phyloP scores from a whole-genome alignment of 768 basidiomycete genomes.

The Leucogyrophana mollusca region DNA sequence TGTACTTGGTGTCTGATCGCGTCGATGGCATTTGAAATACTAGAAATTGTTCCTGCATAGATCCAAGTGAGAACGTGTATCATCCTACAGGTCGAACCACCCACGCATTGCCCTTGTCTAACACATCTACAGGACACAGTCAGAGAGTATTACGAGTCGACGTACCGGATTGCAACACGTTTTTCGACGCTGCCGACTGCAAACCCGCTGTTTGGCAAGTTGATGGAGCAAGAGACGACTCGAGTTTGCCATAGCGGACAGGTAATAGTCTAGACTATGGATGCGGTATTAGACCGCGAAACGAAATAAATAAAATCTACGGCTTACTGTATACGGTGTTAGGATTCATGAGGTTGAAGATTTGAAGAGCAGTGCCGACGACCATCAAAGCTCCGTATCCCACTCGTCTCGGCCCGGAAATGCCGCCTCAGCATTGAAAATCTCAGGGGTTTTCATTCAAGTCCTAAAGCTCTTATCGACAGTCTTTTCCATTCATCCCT shows the following conservation, averaged over 20 bases:
- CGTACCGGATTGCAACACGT: conserved; percentile 93
- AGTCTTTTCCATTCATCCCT: no score
- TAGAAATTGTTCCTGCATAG: conserved; percentile 71
- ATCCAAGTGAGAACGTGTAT: neutral
- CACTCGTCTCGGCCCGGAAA: no score
- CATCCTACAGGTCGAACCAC: conserved; percentile 12
- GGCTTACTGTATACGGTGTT: conserved; percentile 71
- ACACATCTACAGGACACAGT: conserved; percentile 67
- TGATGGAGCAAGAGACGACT: conserved; percentile 79
- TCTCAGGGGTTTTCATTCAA: no score
- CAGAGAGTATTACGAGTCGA: no score
- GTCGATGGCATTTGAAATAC: conserved; percentile 84
- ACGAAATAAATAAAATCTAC: conserved; percentile 3
- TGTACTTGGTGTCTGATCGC: conserved; percentile 49
- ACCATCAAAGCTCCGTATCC: conserved; percentile 90
- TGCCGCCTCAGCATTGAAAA: no score
- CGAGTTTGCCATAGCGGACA: conserved; percentile 94
- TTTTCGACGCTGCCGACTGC: conserved; percentile 88
- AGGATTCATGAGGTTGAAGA: conserved; percentile 85
- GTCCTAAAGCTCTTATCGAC: no score
- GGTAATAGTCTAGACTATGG: conserved; percentile 70
- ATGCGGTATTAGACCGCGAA: neutral
- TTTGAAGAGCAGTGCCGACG: conserved; percentile 88
- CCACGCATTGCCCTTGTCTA: conserved; percentile 76
- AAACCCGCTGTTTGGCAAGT: conserved; percentile 64